Evolutionary conservation across 345 rosid species (phyloP), one percentile per base, ranked within the genome.

Genomic region (Cardiospermum halicacabum): DNA sequence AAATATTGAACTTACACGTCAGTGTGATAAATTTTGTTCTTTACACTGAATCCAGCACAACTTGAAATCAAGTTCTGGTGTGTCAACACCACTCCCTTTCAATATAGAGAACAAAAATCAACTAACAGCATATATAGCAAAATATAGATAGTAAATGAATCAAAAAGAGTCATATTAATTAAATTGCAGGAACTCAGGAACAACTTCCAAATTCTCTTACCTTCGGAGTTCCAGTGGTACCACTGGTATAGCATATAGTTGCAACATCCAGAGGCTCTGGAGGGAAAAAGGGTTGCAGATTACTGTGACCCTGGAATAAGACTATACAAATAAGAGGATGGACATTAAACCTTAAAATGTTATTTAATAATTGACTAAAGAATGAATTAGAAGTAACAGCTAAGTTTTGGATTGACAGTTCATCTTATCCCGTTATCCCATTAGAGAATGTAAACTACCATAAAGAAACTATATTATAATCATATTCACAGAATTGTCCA

Each of bases 151-250:
- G 43, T 32, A 57, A 59, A 21, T 53, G 53, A 39, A 54, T 58
- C 61, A 36, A 69, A 45, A 63, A 61, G n/a, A n/a, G n/a, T n/a
- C n/a, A 28, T 4, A 58, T 42, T 16, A 65, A 27, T 36, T 43
- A 42, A 62, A 60, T 67, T 43, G 70, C 31, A 65, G 61, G 62
- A 75, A 28, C 28, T 18, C 64, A 74, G 51, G 60, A 69, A 39
- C 28, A 9, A 69, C 69, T 56, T 56, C 62, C 42, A 62, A 32
- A 55, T 27, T 25, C 18, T 64, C 61, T 64, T 71, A 88, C 98
- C 89, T 90, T 90, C 40, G 98, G 98, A 62, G 89, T 85, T 72
- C 98, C 98, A 24, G 98, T 90, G 50, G 98, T 93, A 60, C 98
- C 98, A 81, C 98, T 90, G 18, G 98, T 92, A 72, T 90, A 92